Evolutionary conservation across 441 rosid genomes (phyloP), one percentile per base, ranked within the genome.

Genomic region (Kokia cookei): DNA sequence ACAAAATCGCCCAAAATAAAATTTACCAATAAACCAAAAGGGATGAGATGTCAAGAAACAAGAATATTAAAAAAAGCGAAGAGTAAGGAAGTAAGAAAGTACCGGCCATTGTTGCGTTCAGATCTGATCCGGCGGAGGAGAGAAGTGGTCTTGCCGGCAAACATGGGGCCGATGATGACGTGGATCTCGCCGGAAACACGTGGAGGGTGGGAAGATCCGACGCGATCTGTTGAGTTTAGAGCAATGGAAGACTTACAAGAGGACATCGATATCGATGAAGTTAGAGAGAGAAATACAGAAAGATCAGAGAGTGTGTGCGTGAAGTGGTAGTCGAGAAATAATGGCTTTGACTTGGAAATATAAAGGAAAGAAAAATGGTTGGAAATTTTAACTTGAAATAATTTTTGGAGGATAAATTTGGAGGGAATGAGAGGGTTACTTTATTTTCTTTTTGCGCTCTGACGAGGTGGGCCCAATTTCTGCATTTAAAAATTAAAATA

Each of bases 71-170:
- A 13, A 2, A 1, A n/a, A 22, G 45, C 42, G 29, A 70, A 32
- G 12, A 55, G 1, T 61, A 13, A 37, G 37, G 69, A 40, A 53
- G 40, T 2, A 10, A 13, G 32, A 67, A 0, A 6, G 1, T 77
- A 94, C 97, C 92, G 85, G 81, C 97, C 98, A 22, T 50, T 66
- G 79, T 66, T 78, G 82, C 76, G 77, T 74, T 88, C 98, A 1
- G 89, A 86, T 45, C 80, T 84, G 85, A 91, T 82, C 19, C 90
- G 97, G 64, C 95, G 96, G 80, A 95, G 95, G 43, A 95, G 95
- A 19, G 96, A 88, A 2, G 97, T 95, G 69, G 98, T 90, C 67
- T 95, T 95, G 29, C 99, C 98, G 10, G 97, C 91, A 13, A 95
- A 95, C 98, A 95, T 91, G 62, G 98, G 97, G 4, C 98, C 97